Evolutionary conservation across 129 eudicot genomes (phyloP).

Genomic region (Deinandra increscens): DNA sequence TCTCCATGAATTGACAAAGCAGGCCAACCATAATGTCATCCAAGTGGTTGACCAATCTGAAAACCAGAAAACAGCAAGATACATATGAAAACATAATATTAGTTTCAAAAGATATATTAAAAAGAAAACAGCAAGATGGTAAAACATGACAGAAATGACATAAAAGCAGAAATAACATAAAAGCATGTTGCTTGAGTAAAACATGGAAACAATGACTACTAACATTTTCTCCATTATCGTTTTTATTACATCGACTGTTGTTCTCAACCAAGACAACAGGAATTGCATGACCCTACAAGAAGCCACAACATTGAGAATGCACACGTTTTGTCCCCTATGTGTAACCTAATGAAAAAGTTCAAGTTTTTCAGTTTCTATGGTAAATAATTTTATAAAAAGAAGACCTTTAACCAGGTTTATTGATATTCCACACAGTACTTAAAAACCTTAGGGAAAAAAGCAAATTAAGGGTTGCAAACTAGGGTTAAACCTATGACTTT

Average conservation of each 20-base stretch:
- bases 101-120: too few species aligned
- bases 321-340: constrained; percentile 5
- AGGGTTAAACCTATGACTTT: neutral
- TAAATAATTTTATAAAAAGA: too few species aligned
- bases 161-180: neutral
- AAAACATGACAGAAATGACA: too few species aligned
- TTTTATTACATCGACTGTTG: constrained; percentile 86
- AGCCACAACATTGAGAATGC: constrained; percentile 23
- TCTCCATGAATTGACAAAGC: too few species aligned
- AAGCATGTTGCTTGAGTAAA: neutral
- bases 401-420: neutral
- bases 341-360: too few species aligned
- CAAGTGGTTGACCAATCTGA: too few species aligned
- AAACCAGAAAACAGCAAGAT: too few species aligned
- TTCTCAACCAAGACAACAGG: constrained; percentile 95
- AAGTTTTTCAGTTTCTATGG: too few species aligned
- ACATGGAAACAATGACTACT: neutral
- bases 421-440: neutral
- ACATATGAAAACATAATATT: too few species aligned
- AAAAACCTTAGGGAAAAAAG: neutral
- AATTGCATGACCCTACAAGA: constrained; percentile 46
- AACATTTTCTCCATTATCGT: constrained; percentile 80
- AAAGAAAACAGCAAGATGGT: too few species aligned
- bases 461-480: neutral
- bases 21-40: too few species aligned